phyloP scores from a whole-genome alignment of 139 green algal genomes.

The Ulvella scutata region DNA sequence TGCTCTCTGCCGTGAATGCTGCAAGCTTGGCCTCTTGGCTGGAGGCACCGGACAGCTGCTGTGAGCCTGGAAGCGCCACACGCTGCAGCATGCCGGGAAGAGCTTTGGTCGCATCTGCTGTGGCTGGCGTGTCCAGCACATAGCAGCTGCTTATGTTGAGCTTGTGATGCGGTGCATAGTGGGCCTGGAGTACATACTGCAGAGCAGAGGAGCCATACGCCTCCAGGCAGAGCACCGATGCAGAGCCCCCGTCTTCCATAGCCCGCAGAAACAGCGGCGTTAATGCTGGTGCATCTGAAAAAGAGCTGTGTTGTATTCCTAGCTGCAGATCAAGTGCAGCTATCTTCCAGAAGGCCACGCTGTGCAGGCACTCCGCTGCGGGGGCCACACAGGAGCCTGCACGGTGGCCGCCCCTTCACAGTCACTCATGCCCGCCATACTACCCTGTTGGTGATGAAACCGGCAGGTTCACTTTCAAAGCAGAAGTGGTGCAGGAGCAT shows the following conservation, averaged over 20 bases:
- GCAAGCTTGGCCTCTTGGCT: neutral
- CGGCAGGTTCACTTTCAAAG: too few relatives aligned
- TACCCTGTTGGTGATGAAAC: too few relatives aligned
- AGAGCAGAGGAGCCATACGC: neutral
- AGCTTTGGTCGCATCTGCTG: neutral
- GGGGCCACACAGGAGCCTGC: neutral
- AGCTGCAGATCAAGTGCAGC: conserved; percentile 15
- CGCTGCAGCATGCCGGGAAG: neutral
- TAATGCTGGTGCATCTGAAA: neutral
- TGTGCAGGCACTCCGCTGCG: neutral
- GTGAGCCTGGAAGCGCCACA: neutral
- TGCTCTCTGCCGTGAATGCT: neutral
- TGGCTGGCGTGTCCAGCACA: neutral
- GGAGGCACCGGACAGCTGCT: neutral
- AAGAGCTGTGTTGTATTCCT: neutral
- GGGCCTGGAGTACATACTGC: neutral
- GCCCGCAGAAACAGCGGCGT: neutral
- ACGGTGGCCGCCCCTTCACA: too few relatives aligned
- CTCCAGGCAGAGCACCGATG: neutral
- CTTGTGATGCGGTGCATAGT: neutral
- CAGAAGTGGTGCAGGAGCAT: too few relatives aligned
- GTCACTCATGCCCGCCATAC: too few relatives aligned
- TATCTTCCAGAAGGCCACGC: conserved; percentile 19
- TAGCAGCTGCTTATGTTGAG: neutral
- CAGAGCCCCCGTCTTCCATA: neutral